Percentiles rank a stretch among this genome's conserved stretches.
phyloP scores from a whole-genome alignment of 163 green algal species.

The Trebouxia gelatinosa region DNA sequence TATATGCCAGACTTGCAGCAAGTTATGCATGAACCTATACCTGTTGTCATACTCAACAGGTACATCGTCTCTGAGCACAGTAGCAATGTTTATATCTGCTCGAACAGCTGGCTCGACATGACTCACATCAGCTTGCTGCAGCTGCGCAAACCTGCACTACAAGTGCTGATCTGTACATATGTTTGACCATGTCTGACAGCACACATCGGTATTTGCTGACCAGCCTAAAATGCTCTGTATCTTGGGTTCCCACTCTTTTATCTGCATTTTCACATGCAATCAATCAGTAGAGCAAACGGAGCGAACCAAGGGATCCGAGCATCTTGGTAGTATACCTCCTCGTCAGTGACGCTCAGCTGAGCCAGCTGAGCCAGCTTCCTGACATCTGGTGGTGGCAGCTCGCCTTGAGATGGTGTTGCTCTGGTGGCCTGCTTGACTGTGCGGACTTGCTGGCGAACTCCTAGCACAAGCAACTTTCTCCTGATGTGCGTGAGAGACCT shows the following conservation, averaged over 20 bases:
- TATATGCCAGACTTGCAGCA: no score
- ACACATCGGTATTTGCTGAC: slow-evolving; percentile 39
- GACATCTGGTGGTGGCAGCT: slow-evolving; percentile 57
- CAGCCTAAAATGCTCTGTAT: slow-evolving; percentile 75
- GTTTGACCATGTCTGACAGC: neutral
- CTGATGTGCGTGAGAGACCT: no score
- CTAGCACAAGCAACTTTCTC: no score
- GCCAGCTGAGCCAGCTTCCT: slow-evolving; percentile 66
- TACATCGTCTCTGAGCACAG: slow-evolving; percentile 54
- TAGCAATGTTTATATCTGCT: slow-evolving; percentile 46
- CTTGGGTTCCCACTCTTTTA: slow-evolving; percentile 71
- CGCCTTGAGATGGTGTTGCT: no score
- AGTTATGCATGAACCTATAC: slow-evolving; percentile 7
- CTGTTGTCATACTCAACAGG: slow-evolving; percentile 20
- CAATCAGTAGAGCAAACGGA: neutral
- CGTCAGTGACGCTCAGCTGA: slow-evolving; percentile 59
- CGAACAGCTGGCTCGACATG: slow-evolving; percentile 65
- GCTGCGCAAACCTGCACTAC: slow-evolving; percentile 70
- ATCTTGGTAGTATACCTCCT: slow-evolving; percentile 51
- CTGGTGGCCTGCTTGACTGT: no score
- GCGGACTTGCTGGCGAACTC: no score
- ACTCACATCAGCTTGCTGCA: slow-evolving; percentile 69
- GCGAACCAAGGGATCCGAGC: neutral
- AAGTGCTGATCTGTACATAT: neutral
- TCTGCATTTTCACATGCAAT: slow-evolving; percentile 42